Evolutionary conservation across 495 filamentous ascomycete genomes (phyloP).

Genomic region (Acidomyces sp.): DNA sequence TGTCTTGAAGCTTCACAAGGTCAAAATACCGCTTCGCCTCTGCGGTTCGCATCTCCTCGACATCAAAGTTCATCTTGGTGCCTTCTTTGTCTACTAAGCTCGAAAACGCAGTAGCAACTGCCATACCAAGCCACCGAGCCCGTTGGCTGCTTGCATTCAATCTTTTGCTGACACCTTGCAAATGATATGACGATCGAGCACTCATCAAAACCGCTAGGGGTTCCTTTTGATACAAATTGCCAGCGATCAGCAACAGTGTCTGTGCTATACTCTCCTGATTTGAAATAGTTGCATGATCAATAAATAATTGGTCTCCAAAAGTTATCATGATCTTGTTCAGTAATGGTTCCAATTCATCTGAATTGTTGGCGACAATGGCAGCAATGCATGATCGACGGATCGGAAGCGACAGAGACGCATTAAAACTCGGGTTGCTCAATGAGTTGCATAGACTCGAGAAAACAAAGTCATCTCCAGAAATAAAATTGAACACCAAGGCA

Average conservation of each 20-base stretch:
- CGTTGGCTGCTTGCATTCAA: constrained; percentile 60
- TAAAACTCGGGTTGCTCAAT: constrained; percentile 1
- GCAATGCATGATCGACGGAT: constrained; percentile 7
- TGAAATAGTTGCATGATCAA: constrained; percentile 65
- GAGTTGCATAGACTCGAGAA: neutral
- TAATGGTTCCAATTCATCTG: constrained; percentile 23
- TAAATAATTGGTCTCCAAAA: constrained; percentile 76
- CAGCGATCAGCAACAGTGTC: constrained; percentile 61
- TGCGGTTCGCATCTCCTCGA: constrained; percentile 58
- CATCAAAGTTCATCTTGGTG: constrained; percentile 66
- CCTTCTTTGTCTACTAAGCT: constrained; percentile 62
- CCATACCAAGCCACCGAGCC: constrained; percentile 79
- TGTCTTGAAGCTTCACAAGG: constrained; percentile 50
- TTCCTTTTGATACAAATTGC: constrained; percentile 53
- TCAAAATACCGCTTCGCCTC: constrained; percentile 69
- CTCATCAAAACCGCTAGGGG: constrained; percentile 48
- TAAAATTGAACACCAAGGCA: no score
- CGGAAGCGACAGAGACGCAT: neutral
- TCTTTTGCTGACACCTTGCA: constrained; percentile 73
- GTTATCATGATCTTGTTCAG: constrained; percentile 54
- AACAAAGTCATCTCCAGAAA: neutral
- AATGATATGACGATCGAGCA: constrained; percentile 56
- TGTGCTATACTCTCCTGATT: constrained; percentile 90
- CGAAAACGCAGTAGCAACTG: constrained; percentile 71
- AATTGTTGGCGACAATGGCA: neutral